Evolutionary conservation across 1,284 basidiomycete genomes (phyloP).

Genomic region (Wallemia mellicola): DNA sequence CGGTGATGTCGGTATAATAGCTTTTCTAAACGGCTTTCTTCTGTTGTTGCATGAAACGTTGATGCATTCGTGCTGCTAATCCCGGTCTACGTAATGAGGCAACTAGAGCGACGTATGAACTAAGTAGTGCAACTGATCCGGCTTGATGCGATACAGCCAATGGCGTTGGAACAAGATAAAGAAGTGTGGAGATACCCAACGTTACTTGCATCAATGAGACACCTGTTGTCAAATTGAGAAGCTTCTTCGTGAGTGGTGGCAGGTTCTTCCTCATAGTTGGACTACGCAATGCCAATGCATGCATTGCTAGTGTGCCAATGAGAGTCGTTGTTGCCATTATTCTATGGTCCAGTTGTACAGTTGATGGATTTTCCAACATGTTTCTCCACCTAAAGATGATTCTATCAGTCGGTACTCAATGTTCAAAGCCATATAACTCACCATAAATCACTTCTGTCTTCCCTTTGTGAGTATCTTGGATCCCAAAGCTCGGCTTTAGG

Average conservation of each 20-base stretch:
- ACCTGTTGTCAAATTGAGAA: conserved; percentile 37
- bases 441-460: conserved; percentile 42
- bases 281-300: conserved; percentile 22
- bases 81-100: conserved; percentile 42
- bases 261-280: conserved; percentile 28
- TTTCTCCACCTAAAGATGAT: too few relatives aligned
- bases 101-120: conserved; percentile 48
- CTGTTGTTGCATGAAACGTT: not conserved
- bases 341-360: conserved; percentile 89
- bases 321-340: conserved; percentile 69
- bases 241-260: conserved; percentile 32
- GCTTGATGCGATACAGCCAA: conserved; percentile 84
- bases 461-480: conserved; percentile 30
- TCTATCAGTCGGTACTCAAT: too few relatives aligned
- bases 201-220: conserved; percentile 64
- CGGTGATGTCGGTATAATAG: not conserved
- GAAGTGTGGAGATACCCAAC: conserved; percentile 65
- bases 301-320: conserved; percentile 33
- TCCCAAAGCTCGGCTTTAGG: conserved; percentile 59
- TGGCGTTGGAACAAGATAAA: conserved; percentile 79
- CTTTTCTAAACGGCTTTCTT: not conserved
- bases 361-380: conserved; percentile 85
- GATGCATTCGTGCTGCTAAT: conserved; percentile 22
- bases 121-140: conserved; percentile 62
- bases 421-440: too few relatives aligned